Evolutionary conservation across 2,329 filamentous ascomycete species (phyloP).

Genomic region (Microdochium paspali): DNA sequence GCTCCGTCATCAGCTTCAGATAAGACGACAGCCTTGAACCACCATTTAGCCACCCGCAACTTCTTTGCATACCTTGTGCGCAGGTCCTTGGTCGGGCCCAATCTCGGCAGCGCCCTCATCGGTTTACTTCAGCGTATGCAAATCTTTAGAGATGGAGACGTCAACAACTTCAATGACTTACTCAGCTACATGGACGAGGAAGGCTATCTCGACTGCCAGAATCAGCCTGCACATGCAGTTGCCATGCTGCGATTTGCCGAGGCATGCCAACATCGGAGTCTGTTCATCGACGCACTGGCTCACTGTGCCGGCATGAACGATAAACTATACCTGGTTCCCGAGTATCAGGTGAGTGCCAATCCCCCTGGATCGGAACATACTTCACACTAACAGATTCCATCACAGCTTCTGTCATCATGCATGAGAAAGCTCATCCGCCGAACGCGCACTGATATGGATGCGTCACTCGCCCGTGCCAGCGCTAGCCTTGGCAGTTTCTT

Average conservation of each 20-base stretch:
- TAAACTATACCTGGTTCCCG: conserved; percentile 41
- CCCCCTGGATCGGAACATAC: neutral
- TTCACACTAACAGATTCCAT: conserved; percentile 11
- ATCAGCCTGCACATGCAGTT: conserved; percentile 58
- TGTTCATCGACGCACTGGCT: conserved; percentile 65
- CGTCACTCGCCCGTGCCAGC: conserved; percentile 48
- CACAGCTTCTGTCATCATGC: conserved; percentile 35
- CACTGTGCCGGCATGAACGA: conserved; percentile 75
- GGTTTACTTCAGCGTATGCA: conserved; percentile 56
- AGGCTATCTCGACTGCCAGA: conserved; percentile 59
- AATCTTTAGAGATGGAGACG: conserved; percentile 43
- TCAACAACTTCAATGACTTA: conserved; percentile 52
- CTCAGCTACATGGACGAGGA: conserved; percentile 57
- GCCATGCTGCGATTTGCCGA: conserved; percentile 62
- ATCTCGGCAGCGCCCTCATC: conserved; percentile 55
- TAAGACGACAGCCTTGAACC: conserved; percentile 45
- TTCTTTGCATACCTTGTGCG: conserved; percentile 63
- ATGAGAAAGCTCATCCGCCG: conserved; percentile 58
- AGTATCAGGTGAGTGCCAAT: conserved; percentile 45
- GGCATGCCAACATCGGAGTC: conserved; percentile 47
- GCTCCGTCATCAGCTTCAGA: conserved; percentile 44
- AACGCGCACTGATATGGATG: conserved; percentile 55
- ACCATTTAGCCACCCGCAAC: conserved; percentile 63
- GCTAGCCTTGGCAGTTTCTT: conserved; percentile 57
- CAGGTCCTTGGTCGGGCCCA: conserved; percentile 56